Evolutionary conservation across 495 filamentous ascomycete species (phyloP).

Genomic region (Usnea hakonensis): DNA sequence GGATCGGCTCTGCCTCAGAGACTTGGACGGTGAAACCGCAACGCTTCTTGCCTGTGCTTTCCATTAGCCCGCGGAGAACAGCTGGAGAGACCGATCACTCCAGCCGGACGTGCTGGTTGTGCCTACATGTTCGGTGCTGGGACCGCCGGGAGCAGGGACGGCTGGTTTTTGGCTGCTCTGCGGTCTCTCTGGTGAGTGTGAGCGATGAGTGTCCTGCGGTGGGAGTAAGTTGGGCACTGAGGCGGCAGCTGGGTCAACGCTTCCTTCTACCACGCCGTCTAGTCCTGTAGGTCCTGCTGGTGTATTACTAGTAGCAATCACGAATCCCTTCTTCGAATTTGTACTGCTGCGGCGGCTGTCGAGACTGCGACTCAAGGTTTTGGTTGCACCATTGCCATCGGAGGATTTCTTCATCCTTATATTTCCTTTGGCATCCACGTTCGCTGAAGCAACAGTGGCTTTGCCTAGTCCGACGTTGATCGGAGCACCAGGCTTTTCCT

Average conservation of each 20-base stretch:
- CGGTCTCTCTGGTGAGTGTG: slow-evolving; percentile 31
- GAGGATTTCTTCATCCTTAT: slow-evolving; percentile 48
- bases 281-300: slow-evolving; percentile 6
- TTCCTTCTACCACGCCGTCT: slow-evolving; percentile 14
- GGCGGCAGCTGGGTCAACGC: slow-evolving; percentile 25
- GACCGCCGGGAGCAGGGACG: slow-evolving; percentile 17
- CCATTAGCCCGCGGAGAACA: slow-evolving; percentile 5
- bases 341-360: slow-evolving; percentile 85
- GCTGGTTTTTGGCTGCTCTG: slow-evolving; percentile 21
- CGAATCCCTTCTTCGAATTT: slow-evolving; percentile 60
- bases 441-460: slow-evolving; percentile 81
- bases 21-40: slow-evolving; percentile 11
- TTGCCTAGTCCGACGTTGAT: slow-evolving; percentile 81
- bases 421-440: slow-evolving; percentile 75
- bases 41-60: slow-evolving; percentile 8
- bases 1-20: slow-evolving; percentile 19
- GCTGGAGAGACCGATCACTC: slow-evolving; percentile 7
- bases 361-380: slow-evolving; percentile 75
- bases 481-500: slow-evolving; percentile 93
- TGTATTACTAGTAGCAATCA: slow-evolving; percentile 5
- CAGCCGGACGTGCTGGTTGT: slow-evolving; percentile 7
- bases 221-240: slow-evolving; percentile 29
- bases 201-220: slow-evolving; percentile 33
- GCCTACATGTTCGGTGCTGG: slow-evolving; percentile 31
- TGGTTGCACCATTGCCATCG: slow-evolving; percentile 46